phyloP scores from a whole-genome alignment of 2,329 filamentous ascomycete species.

The Trichoderma sp. region DNA sequence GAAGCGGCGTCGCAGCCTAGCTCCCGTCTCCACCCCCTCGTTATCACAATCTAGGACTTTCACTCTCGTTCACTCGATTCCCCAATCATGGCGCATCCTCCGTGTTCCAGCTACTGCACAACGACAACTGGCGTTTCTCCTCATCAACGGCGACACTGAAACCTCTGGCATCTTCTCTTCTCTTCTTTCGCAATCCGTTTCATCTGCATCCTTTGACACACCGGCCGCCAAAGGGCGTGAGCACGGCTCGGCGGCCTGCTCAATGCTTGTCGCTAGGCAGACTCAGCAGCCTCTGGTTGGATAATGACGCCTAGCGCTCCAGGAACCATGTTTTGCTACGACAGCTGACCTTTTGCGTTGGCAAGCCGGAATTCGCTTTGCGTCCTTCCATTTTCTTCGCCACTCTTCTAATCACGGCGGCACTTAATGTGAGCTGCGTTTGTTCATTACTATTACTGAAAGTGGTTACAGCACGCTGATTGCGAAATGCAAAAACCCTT shows the following conservation, averaged over 20 bases:
- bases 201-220: not conserved
- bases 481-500: slow-evolving; percentile 12
- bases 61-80: not conserved
- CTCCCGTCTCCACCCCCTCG: slow-evolving; percentile 22
- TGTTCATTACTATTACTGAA: slow-evolving; percentile 14
- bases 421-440: slow-evolving; percentile 11
- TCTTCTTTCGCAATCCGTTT: not conserved
- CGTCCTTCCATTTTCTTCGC: slow-evolving; percentile 8
- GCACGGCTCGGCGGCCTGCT: not conserved
- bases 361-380: slow-evolving; percentile 1
- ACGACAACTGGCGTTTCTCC: not conserved
- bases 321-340: slow-evolving; percentile 19
- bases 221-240: slow-evolving; percentile 8
- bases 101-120: not conserved
- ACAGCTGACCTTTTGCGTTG: slow-evolving; percentile 22
- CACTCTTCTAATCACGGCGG: slow-evolving; percentile 14
- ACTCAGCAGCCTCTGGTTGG: slow-evolving; percentile 21
- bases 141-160: not conserved
- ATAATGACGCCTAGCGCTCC: slow-evolving; percentile 24
- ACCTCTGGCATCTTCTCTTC: not conserved
- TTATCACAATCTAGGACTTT: slow-evolving; percentile 14
- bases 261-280: slow-evolving; percentile 24
- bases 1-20: slow-evolving; percentile 10
- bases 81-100: not conserved
- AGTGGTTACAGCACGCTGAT: slow-evolving; percentile 14